These are phyloP conservation scores for Spathaspora arborariae DNA, from an alignment of 805 yeast genomes.

Conservation along the genomic window DNA sequence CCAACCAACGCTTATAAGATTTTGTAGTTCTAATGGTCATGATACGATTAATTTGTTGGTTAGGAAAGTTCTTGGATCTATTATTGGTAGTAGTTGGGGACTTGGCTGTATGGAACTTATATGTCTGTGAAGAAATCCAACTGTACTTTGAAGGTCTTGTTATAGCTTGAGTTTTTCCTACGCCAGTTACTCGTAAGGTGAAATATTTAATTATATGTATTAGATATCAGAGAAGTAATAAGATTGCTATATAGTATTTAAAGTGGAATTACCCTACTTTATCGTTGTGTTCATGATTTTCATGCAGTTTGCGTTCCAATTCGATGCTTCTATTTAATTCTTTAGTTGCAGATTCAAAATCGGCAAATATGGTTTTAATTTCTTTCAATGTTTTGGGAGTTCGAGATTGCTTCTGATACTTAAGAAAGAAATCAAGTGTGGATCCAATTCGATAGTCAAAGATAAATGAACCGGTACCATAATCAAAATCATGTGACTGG, in stretches of 20 bases:
- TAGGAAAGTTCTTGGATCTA: no score
- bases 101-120: no score
- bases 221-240: no score
- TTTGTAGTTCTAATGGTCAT: no score
- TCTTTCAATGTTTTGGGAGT: background rate
- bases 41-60: no score
- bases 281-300: background rate
- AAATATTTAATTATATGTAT: no score
- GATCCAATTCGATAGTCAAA: slow-evolving; percentile 22
- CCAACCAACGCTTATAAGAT: no score
- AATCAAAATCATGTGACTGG: slow-evolving; percentile 15
- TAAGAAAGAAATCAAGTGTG: background rate
- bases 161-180: no score
- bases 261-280: background rate
- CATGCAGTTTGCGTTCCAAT: background rate
- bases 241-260: background rate
- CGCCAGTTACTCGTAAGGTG: no score
- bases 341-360: background rate
- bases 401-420: background rate
- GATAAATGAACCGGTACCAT: slow-evolving; percentile 20
- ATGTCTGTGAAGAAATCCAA: no score
- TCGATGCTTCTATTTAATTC: background rate
- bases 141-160: no score
- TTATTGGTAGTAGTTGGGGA: no score
- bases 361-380: background rate